phyloP scores from a whole-genome alignment of 352 stramenopile genomes.

The Phytophthora pini region DNA sequence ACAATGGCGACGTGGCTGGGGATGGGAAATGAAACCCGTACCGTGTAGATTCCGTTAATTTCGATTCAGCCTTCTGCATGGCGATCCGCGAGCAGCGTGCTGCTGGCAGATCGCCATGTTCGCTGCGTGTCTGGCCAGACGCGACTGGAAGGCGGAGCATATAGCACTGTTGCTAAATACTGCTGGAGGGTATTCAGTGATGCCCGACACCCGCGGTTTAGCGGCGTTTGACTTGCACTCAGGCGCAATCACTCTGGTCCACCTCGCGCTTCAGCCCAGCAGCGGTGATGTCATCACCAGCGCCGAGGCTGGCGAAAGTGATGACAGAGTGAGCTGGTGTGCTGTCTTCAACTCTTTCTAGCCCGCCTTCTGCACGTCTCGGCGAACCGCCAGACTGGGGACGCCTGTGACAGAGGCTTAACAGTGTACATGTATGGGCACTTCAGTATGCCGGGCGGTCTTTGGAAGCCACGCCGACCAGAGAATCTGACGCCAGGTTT shows the following conservation, averaged over 20 bases:
- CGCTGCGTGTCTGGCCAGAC: too few relatives aligned
- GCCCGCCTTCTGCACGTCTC: not conserved
- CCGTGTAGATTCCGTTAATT: not conserved
- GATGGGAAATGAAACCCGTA: not conserved
- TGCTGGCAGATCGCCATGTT: not conserved
- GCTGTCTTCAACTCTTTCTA: too few relatives aligned
- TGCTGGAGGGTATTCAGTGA: not conserved
- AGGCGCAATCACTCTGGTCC: slow-evolving; percentile 8
- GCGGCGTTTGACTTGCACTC: not conserved
- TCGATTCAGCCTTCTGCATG: not conserved
- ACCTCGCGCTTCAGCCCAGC: slow-evolving; percentile 1
- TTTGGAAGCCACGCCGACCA: not conserved
- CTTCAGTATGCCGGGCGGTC: too few relatives aligned
- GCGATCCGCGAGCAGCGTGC: not conserved
- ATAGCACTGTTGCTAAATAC: not conserved
- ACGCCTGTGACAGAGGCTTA: too few relatives aligned
- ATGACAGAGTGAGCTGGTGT: slow-evolving; percentile 10
- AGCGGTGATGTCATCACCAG: slow-evolving; percentile 30
- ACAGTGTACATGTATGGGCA: too few relatives aligned
- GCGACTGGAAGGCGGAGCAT: too few relatives aligned
- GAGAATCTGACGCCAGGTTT: slow-evolving; percentile 23
- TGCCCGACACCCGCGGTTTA: not conserved
- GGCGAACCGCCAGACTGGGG: not conserved
- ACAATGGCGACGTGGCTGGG: slow-evolving; percentile 19
- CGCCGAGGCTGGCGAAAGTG: slow-evolving; percentile 4